These are phyloP conservation scores for Neopestalotiopsis rosae DNA, from an alignment of 2,329 filamentous ascomycete species.

Conservation along the genomic window DNA sequence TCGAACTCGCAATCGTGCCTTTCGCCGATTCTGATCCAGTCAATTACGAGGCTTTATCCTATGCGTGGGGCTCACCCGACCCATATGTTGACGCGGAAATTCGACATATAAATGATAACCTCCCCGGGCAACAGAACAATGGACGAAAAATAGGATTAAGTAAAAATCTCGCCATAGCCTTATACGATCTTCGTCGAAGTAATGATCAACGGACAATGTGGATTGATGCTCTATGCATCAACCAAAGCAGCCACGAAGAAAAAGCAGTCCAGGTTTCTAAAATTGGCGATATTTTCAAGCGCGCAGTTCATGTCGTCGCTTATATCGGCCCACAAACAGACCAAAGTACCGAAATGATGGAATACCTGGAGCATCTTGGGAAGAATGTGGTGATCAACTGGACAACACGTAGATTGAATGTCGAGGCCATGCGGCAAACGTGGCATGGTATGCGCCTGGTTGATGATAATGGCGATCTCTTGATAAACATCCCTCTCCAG, in stretches of 20 bases:
- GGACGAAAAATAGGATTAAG: neutral
- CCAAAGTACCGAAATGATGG: neutral
- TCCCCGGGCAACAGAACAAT: neutral
- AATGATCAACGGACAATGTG: neutral
- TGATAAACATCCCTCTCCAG: neutral
- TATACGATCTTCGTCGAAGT: neutral
- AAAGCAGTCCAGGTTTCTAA: slow-evolving; percentile 5
- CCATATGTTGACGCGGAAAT: neutral
- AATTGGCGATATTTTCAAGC: slow-evolving; percentile 2
- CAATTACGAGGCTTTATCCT: neutral
- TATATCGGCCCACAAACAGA: slow-evolving; percentile 1
- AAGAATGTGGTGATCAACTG: slow-evolving; percentile 1
- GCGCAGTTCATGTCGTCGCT: slow-evolving; percentile 5
- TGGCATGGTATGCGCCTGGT: neutral
- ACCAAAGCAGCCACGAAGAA: neutral
- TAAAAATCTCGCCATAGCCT: slow-evolving; percentile 3
- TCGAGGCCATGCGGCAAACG: neutral
- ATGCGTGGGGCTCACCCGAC: slow-evolving; percentile 6
- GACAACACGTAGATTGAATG: neutral
- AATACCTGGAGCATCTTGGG: neutral
- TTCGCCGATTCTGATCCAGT: neutral
- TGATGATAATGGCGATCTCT: slow-evolving; percentile 1
- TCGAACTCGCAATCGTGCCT: slow-evolving; percentile 1
- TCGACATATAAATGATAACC: neutral
- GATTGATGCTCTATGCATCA: slow-evolving; percentile 2